Percentiles rank a stretch among this genome's conserved stretches.
Conservation (phyloP, 78 protist genomes). For the Parvularia atlantis region DNA sequence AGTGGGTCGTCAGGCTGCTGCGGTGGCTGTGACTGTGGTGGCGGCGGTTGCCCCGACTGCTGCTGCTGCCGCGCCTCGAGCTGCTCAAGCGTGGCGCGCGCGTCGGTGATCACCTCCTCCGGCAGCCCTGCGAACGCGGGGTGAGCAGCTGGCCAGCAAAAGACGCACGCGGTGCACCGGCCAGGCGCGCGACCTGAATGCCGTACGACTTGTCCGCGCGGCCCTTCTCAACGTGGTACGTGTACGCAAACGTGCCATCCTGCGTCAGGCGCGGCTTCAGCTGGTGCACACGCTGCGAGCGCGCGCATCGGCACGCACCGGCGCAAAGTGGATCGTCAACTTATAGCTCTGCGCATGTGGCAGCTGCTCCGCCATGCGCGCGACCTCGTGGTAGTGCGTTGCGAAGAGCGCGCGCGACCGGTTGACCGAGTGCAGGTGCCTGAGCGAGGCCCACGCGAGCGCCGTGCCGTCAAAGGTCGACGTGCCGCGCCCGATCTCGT, state of each 20-base stretch:
- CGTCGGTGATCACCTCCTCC: too few species aligned
- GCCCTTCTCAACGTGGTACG: slow-evolving; percentile 13
- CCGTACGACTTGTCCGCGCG: slow-evolving; percentile 10
- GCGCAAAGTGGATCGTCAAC: not conserved
- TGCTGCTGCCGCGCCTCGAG: too few species aligned
- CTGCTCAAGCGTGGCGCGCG: too few species aligned
- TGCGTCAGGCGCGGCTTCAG: not conserved
- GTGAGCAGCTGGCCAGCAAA: too few species aligned
- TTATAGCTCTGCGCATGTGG: not conserved
- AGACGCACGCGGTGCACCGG: not conserved
- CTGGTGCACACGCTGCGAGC: not conserved
- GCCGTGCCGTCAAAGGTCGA: slow-evolving; percentile 28
- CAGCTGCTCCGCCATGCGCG: not conserved
- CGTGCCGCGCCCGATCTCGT: slow-evolving; percentile 61
- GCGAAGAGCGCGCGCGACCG: slow-evolving; percentile 19
- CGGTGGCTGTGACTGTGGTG: too few species aligned
- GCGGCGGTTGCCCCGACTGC: too few species aligned
- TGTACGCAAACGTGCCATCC: not conserved
- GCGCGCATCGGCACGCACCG: not conserved
- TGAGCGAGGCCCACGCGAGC: slow-evolving; percentile 17
- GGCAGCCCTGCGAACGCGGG: too few species aligned
- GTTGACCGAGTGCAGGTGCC: not conserved
- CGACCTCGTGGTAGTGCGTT: slow-evolving; percentile 34
- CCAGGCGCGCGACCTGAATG: slow-evolving; percentile 7
- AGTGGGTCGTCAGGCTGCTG: too few species aligned